Conservation (phyloP, 495 filamentous ascomycete genomes). For the Aspergillus hancockii region DNA sequence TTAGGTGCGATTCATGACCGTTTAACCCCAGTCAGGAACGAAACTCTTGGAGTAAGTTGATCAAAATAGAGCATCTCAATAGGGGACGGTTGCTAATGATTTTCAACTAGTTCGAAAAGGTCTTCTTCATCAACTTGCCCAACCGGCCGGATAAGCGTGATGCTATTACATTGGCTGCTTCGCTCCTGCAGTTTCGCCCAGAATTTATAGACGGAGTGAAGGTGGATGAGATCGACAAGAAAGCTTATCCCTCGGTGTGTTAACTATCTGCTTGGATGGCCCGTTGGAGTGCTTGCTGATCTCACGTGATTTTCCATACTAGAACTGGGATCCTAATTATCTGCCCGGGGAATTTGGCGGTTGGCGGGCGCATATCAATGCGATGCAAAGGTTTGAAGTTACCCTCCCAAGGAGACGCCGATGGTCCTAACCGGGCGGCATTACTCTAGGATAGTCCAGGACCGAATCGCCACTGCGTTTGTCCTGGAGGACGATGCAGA, state of each 20-base stretch:
- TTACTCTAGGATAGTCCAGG: neutral
- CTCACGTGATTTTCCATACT: neutral
- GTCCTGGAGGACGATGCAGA: neutral
- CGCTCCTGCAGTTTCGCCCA: neutral
- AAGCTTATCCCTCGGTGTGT: neutral
- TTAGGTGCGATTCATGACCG: neutral
- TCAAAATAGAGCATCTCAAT: neutral
- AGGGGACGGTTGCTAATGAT: neutral
- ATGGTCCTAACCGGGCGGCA: neutral
- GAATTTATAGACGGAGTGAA: neutral
- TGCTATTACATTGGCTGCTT: neutral
- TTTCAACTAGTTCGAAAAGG: neutral
- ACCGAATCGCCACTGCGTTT: neutral
- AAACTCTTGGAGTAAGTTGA: neutral
- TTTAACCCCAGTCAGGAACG: neutral
- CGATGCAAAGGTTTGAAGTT: neutral
- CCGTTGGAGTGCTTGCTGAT: neutral
- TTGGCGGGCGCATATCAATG: neutral
- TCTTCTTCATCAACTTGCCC: neutral
- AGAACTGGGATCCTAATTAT: neutral
- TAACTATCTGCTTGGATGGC: neutral
- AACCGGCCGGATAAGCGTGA: neutral
- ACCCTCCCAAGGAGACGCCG: neutral
- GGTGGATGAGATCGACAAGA: neutral
- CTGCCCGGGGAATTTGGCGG: neutral